These are phyloP conservation scores for Gossypium turneri DNA, from an alignment of 345 rosid genomes.

Conservation along the genomic window DNA sequence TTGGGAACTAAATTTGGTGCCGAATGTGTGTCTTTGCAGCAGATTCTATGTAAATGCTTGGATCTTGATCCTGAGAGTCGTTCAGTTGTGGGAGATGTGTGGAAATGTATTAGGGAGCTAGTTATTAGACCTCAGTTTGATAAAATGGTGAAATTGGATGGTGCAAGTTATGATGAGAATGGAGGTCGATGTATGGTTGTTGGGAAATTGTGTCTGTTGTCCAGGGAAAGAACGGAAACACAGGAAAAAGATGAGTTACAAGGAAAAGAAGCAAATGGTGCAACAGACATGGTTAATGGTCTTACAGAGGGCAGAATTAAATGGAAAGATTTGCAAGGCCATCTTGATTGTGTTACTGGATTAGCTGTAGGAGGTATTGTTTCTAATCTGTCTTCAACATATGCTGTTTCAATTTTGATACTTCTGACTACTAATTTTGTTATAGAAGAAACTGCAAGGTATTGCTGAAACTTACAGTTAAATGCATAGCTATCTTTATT, in stretches of 20 bases:
- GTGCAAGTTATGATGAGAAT: constrained; percentile 22
- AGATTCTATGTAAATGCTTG: constrained; percentile 49
- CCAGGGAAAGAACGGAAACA: constrained; percentile 23
- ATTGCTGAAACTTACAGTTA: constrained; percentile 4
- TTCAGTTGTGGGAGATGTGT: constrained; percentile 50
- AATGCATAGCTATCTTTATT: not conserved
- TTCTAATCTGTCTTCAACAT: not conserved
- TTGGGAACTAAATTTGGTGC: constrained; percentile 35
- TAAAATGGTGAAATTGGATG: constrained; percentile 27
- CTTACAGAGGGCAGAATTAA: constrained; percentile 46
- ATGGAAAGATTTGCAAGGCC: constrained; percentile 58
- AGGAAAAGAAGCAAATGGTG: constrained; percentile 24
- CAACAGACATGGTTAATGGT: constrained; percentile 34
- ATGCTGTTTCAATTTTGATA: constrained; percentile 3
- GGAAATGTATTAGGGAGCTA: constrained; percentile 62
- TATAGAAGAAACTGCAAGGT: not conserved
- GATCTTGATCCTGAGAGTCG: constrained; percentile 54
- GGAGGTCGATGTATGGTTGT: constrained; percentile 40
- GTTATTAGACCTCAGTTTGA: constrained; percentile 33
- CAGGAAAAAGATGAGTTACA: constrained; percentile 21
- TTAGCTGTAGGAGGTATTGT: constrained; percentile 76
- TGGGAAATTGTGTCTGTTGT: constrained; percentile 47
- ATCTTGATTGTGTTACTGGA: constrained; percentile 71
- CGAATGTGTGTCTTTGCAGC: constrained; percentile 33
- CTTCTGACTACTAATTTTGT: not conserved